Percentiles rank a stretch among this genome's conserved stretches.
Conservation (phyloP, 2,329 filamentous ascomycete species). For the Aspergillus brasiliensis region DNA sequence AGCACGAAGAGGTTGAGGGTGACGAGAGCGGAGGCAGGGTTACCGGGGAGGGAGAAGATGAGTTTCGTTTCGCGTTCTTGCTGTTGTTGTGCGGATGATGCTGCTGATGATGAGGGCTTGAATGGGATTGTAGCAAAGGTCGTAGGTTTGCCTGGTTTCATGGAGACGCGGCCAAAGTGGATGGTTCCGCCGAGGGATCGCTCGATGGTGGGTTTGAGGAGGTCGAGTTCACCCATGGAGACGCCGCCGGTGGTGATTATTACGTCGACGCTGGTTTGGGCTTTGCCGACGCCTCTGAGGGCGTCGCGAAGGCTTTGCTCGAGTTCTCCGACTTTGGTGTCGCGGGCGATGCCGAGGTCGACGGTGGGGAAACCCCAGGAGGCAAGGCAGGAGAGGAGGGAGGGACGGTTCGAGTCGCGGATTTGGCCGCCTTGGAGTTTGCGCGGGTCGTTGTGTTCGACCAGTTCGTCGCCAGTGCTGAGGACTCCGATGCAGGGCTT, state of each 20-base stretch:
- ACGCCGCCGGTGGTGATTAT: slow-evolving; percentile 93
- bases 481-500: slow-evolving; percentile 81
- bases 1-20: slow-evolving; percentile 94
- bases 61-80: slow-evolving; percentile 65
- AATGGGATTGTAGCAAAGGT: slow-evolving; percentile 88
- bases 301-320: slow-evolving; percentile 77
- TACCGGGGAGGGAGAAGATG: slow-evolving; percentile 90
- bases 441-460: slow-evolving; percentile 66
- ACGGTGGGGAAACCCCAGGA: slow-evolving; percentile 76
- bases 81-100: slow-evolving; percentile 50
- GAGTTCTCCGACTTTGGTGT: slow-evolving; percentile 63
- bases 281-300: slow-evolving; percentile 57
- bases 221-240: slow-evolving; percentile 95
- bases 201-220: slow-evolving; percentile 95
- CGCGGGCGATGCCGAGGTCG: slow-evolving; percentile 77
- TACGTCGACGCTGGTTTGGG: slow-evolving; percentile 63
- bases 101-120: slow-evolving; percentile 49
- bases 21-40: slow-evolving; percentile 89
- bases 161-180: slow-evolving; percentile 91
- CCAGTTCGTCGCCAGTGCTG: slow-evolving; percentile 93
- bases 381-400: slow-evolving; percentile 74
- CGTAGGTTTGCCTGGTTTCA: slow-evolving; percentile 98
- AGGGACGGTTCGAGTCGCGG: slow-evolving; percentile 88
- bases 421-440: slow-evolving; percentile 78
- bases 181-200: slow-evolving; percentile 86